Evolutionary conservation across 139 green algal genomes (phyloP).

Genomic region (Parachlorella kessleri): DNA sequence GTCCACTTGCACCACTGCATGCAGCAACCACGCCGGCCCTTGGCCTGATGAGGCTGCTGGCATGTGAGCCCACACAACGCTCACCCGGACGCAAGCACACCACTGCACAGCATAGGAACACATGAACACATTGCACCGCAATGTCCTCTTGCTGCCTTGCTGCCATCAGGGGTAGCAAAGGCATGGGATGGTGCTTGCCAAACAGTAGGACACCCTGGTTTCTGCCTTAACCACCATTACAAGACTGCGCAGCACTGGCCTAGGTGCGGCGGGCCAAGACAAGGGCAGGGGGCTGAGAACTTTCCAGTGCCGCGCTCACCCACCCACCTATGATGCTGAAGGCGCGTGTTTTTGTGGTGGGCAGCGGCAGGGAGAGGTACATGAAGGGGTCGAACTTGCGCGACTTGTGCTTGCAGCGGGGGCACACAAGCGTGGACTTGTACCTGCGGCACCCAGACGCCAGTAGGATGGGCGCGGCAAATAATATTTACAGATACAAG

Average conservation of each 20-base stretch:
- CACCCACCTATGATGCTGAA: conserved; percentile 51
- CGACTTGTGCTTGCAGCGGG: conserved; percentile 65
- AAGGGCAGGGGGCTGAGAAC: neutral
- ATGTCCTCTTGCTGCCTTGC: neutral
- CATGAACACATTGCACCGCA: neutral
- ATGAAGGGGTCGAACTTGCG: conserved; percentile 98
- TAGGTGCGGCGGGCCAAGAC: neutral
- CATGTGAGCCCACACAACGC: no score
- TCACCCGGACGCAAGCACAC: no score
- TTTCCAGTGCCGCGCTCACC: neutral
- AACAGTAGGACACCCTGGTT: neutral
- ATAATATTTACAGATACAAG: no score
- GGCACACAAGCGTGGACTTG: conserved; percentile 90
- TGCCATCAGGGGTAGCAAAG: no score
- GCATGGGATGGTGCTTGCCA: neutral
- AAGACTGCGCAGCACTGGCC: neutral
- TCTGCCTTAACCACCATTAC: neutral
- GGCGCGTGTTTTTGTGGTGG: conserved; percentile 44
- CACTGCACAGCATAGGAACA: neutral
- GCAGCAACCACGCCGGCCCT: neutral
- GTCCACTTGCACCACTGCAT: conserved; percentile 15
- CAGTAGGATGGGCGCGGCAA: no score
- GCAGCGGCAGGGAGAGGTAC: conserved; percentile 94
- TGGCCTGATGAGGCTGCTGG: no score
- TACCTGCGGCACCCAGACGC: no score